These are phyloP conservation scores for Salvia hispanica DNA, from an alignment of 257 asterid species.

Conservation along the genomic window DNA sequence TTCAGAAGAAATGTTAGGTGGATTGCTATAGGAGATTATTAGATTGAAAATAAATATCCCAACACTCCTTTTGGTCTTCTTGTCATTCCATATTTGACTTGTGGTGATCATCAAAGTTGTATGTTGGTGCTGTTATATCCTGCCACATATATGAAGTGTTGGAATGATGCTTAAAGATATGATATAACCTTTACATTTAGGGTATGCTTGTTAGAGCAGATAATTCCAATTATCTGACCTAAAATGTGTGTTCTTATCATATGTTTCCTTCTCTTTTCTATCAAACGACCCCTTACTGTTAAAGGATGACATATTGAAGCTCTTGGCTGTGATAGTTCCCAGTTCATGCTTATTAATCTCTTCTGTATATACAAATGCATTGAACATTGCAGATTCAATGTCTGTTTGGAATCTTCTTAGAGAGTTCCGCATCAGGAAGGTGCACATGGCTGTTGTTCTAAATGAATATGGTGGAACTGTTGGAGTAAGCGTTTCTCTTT, in stretches of 20 bases:
- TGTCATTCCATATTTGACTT: not conserved
- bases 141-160: not conserved
- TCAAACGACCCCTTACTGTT: not conserved
- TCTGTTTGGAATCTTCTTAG: constrained; percentile 99
- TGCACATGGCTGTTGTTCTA: constrained; percentile 99
- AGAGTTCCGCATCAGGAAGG: constrained; percentile 98
- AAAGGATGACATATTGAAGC: not conserved
- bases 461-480: constrained; percentile 99
- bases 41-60: constrained; percentile 13
- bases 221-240: too few relatives aligned
- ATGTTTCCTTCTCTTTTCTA: too few relatives aligned
- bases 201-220: too few relatives aligned
- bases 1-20: not conserved
- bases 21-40: constrained; percentile 9
- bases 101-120: constrained; percentile 6
- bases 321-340: constrained; percentile 16
- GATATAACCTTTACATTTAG: not conserved
- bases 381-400: constrained; percentile 83
- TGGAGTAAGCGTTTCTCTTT: constrained; percentile 63
- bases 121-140: not conserved
- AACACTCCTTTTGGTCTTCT: not conserved
- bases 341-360: constrained; percentile 8
- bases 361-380: constrained; percentile 13
- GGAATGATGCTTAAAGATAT: not conserved
- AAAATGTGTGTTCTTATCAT: too few relatives aligned